phyloP scores from a whole-genome alignment of 1,284 basidiomycete genomes.

The Moesziomyces globuligerus region DNA sequence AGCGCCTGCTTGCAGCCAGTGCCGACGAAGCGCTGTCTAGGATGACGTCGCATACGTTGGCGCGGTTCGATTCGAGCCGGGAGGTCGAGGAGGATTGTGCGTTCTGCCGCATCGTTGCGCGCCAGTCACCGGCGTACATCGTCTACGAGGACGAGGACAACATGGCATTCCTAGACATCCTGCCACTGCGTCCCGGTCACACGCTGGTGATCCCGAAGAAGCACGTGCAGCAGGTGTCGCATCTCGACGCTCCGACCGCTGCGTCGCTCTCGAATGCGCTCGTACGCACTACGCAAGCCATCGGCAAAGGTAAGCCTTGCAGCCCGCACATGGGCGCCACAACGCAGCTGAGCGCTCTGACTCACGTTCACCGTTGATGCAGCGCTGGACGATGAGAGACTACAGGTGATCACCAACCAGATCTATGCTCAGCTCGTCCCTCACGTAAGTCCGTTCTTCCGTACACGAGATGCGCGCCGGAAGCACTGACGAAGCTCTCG shows the following conservation, averaged over 20 bases:
- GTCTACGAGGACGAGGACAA: conserved; percentile 71
- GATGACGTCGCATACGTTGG: conserved; percentile 47
- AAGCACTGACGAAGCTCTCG: background rate
- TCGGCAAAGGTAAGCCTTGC: conserved; percentile 49
- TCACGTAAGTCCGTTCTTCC: conserved; percentile 72
- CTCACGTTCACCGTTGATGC: background rate
- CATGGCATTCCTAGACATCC: conserved; percentile 79
- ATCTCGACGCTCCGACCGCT: conserved; percentile 22
- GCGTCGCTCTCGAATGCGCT: conserved; percentile 36
- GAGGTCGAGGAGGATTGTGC: conserved; percentile 40
- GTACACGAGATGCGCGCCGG: background rate
- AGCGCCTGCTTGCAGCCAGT: too few relatives aligned
- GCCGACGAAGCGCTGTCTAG: too few relatives aligned
- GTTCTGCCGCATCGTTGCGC: conserved; percentile 38
- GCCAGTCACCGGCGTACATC: conserved; percentile 26
- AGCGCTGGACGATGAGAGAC: conserved; percentile 53
- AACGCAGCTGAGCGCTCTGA: conserved; percentile 1
- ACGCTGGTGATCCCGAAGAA: conserved; percentile 51
- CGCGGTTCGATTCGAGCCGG: conserved; percentile 30
- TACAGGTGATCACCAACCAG: conserved; percentile 69
- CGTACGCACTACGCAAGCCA: conserved; percentile 33
- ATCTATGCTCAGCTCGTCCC: conserved; percentile 82
- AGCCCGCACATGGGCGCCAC: too few relatives aligned
- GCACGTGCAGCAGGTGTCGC: conserved; percentile 29
- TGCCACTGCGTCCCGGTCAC: conserved; percentile 73